A percentile compares a stretch with the other conserved stretches of the same genome.
phyloP scores from a whole-genome alignment of 1,284 basidiomycete species.

The Boletus mariae region DNA sequence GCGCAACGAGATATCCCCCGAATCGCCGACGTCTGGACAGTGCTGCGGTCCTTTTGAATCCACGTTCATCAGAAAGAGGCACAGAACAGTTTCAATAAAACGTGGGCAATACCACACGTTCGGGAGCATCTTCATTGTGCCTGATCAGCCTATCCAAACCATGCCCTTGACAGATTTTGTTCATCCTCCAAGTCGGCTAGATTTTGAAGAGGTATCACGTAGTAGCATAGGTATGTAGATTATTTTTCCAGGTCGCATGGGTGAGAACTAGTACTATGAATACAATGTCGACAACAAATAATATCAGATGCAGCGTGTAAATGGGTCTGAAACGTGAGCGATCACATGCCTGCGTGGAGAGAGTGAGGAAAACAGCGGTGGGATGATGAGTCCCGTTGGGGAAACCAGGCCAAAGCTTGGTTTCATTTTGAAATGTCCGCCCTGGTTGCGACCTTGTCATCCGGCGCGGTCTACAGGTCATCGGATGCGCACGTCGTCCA shows the following conservation, averaged over 20 bases:
- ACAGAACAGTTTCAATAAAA: not conserved
- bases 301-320: slow-evolving; percentile 18
- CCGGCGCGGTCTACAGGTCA: slow-evolving; percentile 8
- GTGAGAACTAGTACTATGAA: slow-evolving; percentile 14
- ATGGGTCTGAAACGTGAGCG: slow-evolving; percentile 9
- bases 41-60: not conserved
- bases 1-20: not conserved
- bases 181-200: not conserved
- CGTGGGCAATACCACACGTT: not conserved
- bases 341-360: slow-evolving; percentile 3
- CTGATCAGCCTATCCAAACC: not conserved
- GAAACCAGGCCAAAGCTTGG: not conserved
- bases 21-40: not conserved
- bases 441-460: not conserved
- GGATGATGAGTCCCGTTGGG: not conserved
- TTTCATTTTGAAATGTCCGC: not conserved
- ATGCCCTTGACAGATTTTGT: no score
- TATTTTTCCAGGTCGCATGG: slow-evolving; percentile 5
- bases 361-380: slow-evolving; percentile 3
- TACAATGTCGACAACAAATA: slow-evolving; percentile 16
- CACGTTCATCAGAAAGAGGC: not conserved
- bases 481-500: slow-evolving; percentile 20
- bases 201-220: not conserved
- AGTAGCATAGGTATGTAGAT: slow-evolving; percentile 8
- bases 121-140: not conserved